Percentiles rank a stretch among this genome's conserved stretches.
These are phyloP conservation scores for Cladosporium austrohemisphaericum DNA, from an alignment of 2,329 filamentous ascomycete species.

Conservation along the genomic window DNA sequence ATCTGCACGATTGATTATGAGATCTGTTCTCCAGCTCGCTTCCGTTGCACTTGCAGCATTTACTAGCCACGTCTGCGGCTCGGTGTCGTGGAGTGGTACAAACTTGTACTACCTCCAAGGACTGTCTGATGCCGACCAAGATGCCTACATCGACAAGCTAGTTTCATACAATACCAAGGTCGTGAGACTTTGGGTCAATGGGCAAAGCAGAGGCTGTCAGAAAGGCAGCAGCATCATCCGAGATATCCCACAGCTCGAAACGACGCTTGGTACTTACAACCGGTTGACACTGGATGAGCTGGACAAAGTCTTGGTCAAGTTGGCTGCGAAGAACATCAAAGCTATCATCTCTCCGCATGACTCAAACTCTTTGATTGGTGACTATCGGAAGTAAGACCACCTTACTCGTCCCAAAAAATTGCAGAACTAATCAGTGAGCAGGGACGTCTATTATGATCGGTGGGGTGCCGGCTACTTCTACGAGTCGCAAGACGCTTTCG, in stretches of 20 bases:
- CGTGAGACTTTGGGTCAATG: constrained; percentile 13
- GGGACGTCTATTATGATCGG: constrained; percentile 11
- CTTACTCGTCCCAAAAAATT: not conserved
- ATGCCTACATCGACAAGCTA: constrained; percentile 13
- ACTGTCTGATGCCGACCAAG: constrained; percentile 1
- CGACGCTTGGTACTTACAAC: constrained; percentile 13
- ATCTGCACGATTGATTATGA: too few relatives aligned
- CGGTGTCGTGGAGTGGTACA: constrained; percentile 10
- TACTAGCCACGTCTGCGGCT: not conserved
- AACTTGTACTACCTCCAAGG: constrained; percentile 13
- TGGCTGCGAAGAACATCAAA: constrained; percentile 13
- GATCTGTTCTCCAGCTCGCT: not conserved
- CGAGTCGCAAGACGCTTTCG: constrained; percentile 11
- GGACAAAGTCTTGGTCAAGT: constrained; percentile 13
- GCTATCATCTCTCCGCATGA: constrained; percentile 16
- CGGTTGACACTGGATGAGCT: constrained; percentile 8
- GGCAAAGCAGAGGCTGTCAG: constrained; percentile 5
- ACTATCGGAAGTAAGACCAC: constrained; percentile 8
- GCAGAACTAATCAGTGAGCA: not conserved
- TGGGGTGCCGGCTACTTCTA: constrained; percentile 14
- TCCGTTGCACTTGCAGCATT: not conserved
- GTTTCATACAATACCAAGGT: constrained; percentile 5
- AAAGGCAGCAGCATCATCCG: constrained; percentile 13
- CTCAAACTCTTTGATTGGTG: constrained; percentile 11
- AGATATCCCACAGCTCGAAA: constrained; percentile 12